Percentiles rank a stretch among this genome's conserved stretches.
Conservation (phyloP, 768 basidiomycete genomes). For the Candolleomyces eurysporus region DNA sequence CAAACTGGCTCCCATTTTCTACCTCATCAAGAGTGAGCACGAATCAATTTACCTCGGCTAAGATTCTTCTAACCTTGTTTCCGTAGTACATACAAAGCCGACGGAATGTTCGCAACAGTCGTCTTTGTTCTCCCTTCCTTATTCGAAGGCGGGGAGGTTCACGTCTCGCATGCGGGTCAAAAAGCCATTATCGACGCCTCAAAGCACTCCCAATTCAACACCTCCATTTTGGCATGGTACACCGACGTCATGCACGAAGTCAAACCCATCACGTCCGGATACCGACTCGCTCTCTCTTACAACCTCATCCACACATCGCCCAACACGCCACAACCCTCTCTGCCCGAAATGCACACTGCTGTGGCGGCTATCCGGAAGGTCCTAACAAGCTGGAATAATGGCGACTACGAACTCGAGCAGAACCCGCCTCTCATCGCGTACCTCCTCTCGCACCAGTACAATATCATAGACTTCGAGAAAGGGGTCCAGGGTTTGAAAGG, state of each 20-base stretch:
- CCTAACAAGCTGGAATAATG: conserved; percentile 35
- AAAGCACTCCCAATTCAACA: conserved; percentile 25
- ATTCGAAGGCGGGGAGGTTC: too few relatives aligned
- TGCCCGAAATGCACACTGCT: conserved; percentile 23
- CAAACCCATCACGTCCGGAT: conserved; percentile 46
- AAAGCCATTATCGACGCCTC: conserved; percentile 13
- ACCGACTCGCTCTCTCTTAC: conserved; percentile 49
- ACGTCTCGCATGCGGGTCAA: too few relatives aligned
- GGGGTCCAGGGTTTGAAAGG: conserved; percentile 34
- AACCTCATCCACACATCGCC: conserved; percentile 45
- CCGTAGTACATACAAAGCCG: conserved; percentile 42
- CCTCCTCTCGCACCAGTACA: conserved; percentile 28
- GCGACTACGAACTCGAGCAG: conserved; percentile 16
- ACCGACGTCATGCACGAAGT: conserved; percentile 52
- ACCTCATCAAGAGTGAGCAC: conserved; percentile 44
- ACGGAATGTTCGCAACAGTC: conserved; percentile 53
- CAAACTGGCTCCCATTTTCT: conserved; percentile 23
- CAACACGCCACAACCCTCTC: conserved; percentile 21
- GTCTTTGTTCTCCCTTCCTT: conserved; percentile 33
- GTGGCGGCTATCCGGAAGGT: conserved; percentile 25
- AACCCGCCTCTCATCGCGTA: conserved; percentile 21
- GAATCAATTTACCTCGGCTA: background rate
- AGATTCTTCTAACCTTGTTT: background rate
- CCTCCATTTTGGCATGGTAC: conserved; percentile 48
- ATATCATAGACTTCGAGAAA: conserved; percentile 15